Conservation (phyloP, 805 yeast species). For the Myxozyma nipponensis region DNA sequence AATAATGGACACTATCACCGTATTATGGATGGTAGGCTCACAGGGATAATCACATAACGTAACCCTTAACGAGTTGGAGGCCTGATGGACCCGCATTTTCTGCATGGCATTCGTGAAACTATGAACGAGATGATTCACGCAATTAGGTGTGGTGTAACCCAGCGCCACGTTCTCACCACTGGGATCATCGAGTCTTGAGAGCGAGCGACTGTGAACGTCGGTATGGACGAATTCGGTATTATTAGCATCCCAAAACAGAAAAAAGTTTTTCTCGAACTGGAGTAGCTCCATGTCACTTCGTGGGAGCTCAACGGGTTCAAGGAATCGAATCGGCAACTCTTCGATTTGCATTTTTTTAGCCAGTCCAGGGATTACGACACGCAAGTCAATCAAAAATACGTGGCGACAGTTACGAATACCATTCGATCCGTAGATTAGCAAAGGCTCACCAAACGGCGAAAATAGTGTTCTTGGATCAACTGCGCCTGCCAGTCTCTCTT, state of each 20-base stretch:
- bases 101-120: not conserved
- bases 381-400: conserved; percentile 10
- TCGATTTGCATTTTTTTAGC: not conserved
- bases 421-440: conserved; percentile 13
- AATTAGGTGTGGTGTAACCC: not conserved
- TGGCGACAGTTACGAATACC: conserved; percentile 4
- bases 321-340: conserved; percentile 6
- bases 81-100: conserved; percentile 6
- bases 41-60: conserved; percentile 14
- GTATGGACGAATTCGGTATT: conserved; percentile 9
- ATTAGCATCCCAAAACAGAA: conserved; percentile 2
- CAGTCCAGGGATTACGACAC: conserved; percentile 7
- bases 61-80: conserved; percentile 10
- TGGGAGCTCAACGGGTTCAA: conserved; percentile 4
- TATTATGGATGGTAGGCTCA: conserved; percentile 8
- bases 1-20: conserved; percentile 7
- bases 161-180: not conserved
- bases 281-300: not conserved
- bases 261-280: conserved; percentile 10
- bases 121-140: not conserved
- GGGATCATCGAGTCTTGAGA: not conserved
- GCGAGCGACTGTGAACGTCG: conserved; percentile 4
- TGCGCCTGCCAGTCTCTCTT: conserved; percentile 5
- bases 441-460: conserved; percentile 17
- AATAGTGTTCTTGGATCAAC: conserved; percentile 8